These are phyloP conservation scores for Luffa acutangula DNA, from an alignment of 306 rosid genomes.

Conservation along the genomic window DNA sequence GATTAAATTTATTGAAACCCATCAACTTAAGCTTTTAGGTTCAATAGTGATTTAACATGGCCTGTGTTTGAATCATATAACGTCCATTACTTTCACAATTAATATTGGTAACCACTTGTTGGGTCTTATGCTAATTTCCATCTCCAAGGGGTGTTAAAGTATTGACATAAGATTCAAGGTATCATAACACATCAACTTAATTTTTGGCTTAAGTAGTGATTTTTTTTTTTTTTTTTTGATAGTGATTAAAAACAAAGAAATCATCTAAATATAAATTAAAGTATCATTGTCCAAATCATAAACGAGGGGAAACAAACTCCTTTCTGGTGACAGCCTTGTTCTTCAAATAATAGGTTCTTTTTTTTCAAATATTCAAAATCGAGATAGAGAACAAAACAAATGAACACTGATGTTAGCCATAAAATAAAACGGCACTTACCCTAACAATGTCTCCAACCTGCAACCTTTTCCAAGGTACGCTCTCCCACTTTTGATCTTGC, in stretches of 20 bases:
- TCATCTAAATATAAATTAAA: neutral
- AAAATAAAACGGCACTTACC: conserved; percentile 38
- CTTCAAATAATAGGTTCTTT: neutral
- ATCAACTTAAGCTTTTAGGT: neutral
- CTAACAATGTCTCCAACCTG: conserved; percentile 83
- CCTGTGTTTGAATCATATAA: neutral
- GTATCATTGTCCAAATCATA: neutral
- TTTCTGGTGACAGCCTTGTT: neutral
- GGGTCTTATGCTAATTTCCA: neutral
- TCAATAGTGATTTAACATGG: neutral
- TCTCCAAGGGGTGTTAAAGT: neutral
- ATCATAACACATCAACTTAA: neutral
- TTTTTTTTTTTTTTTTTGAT: too few relatives aligned
- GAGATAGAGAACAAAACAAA: neutral
- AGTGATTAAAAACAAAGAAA: neutral
- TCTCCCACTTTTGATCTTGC: conserved; percentile 77
- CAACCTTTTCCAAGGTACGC: conserved; percentile 75
- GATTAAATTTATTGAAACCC: neutral
- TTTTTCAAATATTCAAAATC: neutral
- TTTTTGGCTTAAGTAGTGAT: neutral
- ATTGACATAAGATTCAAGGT: neutral
- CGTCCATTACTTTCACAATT: neutral
- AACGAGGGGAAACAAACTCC: neutral
- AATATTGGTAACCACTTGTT: neutral
- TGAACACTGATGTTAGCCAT: neutral